phyloP scores from a whole-genome alignment of 805 yeast genomes.

The Teunomyces panamensis region DNA sequence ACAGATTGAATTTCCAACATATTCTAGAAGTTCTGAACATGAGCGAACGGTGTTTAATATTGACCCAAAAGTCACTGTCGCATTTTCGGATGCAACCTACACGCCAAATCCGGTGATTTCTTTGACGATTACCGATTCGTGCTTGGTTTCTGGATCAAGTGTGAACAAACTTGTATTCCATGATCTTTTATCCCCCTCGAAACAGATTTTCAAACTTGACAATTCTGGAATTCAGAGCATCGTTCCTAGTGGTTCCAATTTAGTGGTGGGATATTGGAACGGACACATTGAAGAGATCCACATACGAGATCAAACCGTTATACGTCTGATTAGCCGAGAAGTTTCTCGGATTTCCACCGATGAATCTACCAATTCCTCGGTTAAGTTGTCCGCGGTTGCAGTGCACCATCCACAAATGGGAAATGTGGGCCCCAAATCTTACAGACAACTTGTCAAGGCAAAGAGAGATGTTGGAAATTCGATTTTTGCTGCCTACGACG shows the following conservation, averaged over 20 bases:
- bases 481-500: constrained; percentile 52
- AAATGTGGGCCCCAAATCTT: background rate
- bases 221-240: constrained; percentile 20
- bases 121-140: constrained; percentile 25
- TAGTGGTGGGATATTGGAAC: constrained; percentile 50
- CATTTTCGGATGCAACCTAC: constrained; percentile 32
- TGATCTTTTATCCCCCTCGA: constrained; percentile 6
- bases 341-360: constrained; percentile 4
- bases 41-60: constrained; percentile 21
- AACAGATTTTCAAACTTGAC: constrained; percentile 7
- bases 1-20: constrained; percentile 11
- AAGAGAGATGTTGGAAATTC: constrained; percentile 12
- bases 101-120: constrained; percentile 57
- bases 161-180: constrained; percentile 39
- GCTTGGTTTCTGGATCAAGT: constrained; percentile 47
- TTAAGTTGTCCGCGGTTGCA: constrained; percentile 8
- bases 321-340: constrained; percentile 3
- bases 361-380: background rate
- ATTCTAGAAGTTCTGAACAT: background rate
- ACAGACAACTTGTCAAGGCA: constrained; percentile 10
- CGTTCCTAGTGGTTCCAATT: constrained; percentile 8
- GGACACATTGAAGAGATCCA: constrained; percentile 33
- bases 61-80: constrained; percentile 17
- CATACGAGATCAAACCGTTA: constrained; percentile 1
- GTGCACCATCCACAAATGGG: background rate